Base-by-base conservation (phyloP, 2,329 filamentous ascomycete genomes). In the Phaeoacremonium minimum region DNA sequence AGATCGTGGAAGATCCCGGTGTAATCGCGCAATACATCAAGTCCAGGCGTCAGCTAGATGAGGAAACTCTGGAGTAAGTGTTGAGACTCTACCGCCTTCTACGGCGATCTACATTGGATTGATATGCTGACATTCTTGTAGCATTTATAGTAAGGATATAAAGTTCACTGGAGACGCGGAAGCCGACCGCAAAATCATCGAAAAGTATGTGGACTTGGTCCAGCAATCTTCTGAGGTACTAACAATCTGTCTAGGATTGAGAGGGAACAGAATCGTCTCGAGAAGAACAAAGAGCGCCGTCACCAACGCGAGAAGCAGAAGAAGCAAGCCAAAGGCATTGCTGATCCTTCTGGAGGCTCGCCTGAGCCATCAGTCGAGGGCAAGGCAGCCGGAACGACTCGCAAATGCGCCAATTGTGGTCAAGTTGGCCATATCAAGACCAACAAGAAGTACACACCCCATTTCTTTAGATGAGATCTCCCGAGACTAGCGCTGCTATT, bases 361-460 rank as follows among this genome's bases (percentile, higher is more conserved):
- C 74, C 75, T 16, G 73, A 72, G 41, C 56, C 62, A 18, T 55
- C 61, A 18, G 53, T 62, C 33, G 74, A 73, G 54, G n/a, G n/a
- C n/a, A 76, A 78, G 53, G 66, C 72, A 41, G 75, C 67, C 32
- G 80, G 83, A 43, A 94, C 87, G 38, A 84, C 84, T 20, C 77
- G 94, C 52, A 97, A 97, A 68, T 98, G 93, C 66, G 93, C 93
- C 48, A 97, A 96, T 62, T 98, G 93, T 65, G 93, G 93, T 34
- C 86, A 93, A 60, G 85, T 95, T 37, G 93, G 93, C 19, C 93
- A 98, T 56, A 98, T 98, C 71, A 96, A 96, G 66, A 97, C 91
- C 32, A 97, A 97, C 71, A 95, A 96, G 69, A 97, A 96, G 88
- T 93, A 77, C 65, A 73, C 63, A 49, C 48, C 51, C 29, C 30